Evolutionary conservation across 2,329 filamentous ascomycete genomes (phyloP).

Genomic region (Monilinia fructicola): DNA sequence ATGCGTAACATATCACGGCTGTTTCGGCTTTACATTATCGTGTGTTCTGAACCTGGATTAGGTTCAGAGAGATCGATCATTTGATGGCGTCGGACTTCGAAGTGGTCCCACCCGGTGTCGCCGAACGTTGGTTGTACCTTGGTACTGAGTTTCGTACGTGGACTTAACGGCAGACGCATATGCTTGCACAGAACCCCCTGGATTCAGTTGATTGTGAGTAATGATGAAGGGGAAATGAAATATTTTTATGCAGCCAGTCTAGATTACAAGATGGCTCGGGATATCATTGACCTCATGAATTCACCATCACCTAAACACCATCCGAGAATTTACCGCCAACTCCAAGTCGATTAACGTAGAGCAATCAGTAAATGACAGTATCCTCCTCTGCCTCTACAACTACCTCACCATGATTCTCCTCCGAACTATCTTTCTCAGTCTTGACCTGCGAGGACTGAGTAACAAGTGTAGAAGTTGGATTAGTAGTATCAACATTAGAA

Average conservation of each 20-base stretch:
- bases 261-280: conserved; percentile 21
- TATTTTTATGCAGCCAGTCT: conserved; percentile 18
- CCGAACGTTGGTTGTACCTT: background rate
- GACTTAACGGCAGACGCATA: conserved; percentile 37
- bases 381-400: conserved; percentile 85
- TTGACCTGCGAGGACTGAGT: conserved; percentile 34
- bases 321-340: background rate
- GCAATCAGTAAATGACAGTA: conserved; percentile 77
- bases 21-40: background rate
- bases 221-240: conserved; percentile 3
- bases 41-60: background rate
- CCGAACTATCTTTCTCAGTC: conserved; percentile 48
- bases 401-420: conserved; percentile 74
- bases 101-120: background rate
- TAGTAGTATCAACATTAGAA: conserved; percentile 43
- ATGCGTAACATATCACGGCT: background rate
- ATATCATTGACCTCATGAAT: conserved; percentile 22
- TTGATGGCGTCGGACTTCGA: background rate
- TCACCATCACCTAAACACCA: conserved; percentile 5
- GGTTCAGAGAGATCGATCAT: background rate
- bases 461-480: conserved; percentile 38
- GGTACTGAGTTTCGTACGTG: background rate
- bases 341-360: background rate
- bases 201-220: conserved; percentile 34
- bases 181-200: conserved; percentile 37